These are phyloP conservation scores for Herpetomonas samuelpessoai DNA, from an alignment of 208 protist genomes.

Conservation along the genomic window DNA sequence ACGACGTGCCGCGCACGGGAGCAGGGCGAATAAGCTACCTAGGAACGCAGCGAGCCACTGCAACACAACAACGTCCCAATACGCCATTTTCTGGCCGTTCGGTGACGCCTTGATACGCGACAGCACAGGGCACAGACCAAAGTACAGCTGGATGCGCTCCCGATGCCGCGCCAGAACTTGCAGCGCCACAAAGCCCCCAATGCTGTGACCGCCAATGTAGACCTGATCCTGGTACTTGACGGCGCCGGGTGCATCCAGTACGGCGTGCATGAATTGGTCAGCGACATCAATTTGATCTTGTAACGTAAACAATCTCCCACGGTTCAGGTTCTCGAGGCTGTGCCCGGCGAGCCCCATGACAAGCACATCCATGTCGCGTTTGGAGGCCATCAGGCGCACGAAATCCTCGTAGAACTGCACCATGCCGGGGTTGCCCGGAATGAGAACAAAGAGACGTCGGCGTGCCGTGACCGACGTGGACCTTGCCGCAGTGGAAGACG, in stretches of 20 bases:
- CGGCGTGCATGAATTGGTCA: constrained; percentile 30
- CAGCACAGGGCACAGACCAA: constrained; percentile 65
- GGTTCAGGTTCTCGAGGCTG: constrained; percentile 57
- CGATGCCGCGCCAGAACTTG: constrained; percentile 51
- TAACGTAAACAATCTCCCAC: constrained; percentile 51
- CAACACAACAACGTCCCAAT: constrained; percentile 22
- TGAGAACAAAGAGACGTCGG: constrained; percentile 54
- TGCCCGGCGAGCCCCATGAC: constrained; percentile 79
- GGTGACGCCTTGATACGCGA: constrained; percentile 52
- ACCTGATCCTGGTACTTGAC: constrained; percentile 43
- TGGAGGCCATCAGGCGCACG: constrained; percentile 21
- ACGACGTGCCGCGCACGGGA: constrained; percentile 20
- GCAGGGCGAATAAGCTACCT: constrained; percentile 23
- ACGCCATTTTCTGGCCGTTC: constrained; percentile 44
- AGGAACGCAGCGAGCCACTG: constrained; percentile 29
- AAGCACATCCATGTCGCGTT: constrained; percentile 45
- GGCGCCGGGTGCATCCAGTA: constrained; percentile 18
- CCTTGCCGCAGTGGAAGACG: not conserved
- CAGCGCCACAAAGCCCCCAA: constrained; percentile 69
- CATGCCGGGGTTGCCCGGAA: constrained; percentile 70
- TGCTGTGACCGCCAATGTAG: constrained; percentile 75
- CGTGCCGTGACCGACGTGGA: constrained; percentile 9
- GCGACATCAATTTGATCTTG: constrained; percentile 70
- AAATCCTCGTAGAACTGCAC: constrained; percentile 71
- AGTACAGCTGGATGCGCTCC: constrained; percentile 41